Conservation (phyloP, 2,329 filamentous ascomycete genomes). For the Alternaria triticina region DNA sequence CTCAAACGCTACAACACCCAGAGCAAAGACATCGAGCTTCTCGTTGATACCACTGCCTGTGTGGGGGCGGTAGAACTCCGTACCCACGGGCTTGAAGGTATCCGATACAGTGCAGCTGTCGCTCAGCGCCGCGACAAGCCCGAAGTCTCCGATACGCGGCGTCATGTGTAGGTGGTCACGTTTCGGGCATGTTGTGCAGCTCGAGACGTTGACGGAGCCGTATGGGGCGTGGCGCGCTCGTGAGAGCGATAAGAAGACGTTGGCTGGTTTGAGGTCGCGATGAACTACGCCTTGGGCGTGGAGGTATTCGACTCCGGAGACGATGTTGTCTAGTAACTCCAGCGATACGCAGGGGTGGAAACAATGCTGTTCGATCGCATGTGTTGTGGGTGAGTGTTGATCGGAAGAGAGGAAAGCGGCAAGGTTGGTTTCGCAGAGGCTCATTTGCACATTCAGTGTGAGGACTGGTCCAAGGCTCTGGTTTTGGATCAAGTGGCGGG, state of each 20-base stretch:
- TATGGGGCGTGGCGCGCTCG: constrained; percentile 43
- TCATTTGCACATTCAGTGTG: constrained; percentile 72
- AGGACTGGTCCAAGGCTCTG: constrained; percentile 43
- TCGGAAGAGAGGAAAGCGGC: constrained; percentile 60
- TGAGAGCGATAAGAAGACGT: constrained; percentile 67
- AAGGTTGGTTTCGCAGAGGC: constrained; percentile 67
- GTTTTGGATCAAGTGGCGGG: constrained; percentile 27
- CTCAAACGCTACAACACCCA: constrained; percentile 69
- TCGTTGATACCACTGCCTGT: constrained; percentile 47
- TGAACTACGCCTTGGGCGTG: constrained; percentile 68
- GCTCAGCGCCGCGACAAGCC: constrained; percentile 65
- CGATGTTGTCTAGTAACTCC: constrained; percentile 63
- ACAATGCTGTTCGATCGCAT: constrained; percentile 58
- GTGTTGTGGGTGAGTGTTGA: constrained; percentile 11
- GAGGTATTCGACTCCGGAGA: constrained; percentile 70
- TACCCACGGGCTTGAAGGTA: constrained; percentile 59
- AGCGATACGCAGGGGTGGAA: constrained; percentile 66
- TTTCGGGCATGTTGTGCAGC: constrained; percentile 55
- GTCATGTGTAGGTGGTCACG: constrained; percentile 54
- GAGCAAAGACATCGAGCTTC: constrained; percentile 66
- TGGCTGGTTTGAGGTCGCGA: constrained; percentile 71
- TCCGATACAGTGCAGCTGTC: constrained; percentile 32
- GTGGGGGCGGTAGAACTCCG: constrained; percentile 66
- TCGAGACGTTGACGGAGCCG: constrained; percentile 55
- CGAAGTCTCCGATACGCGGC: constrained; percentile 72